These are phyloP conservation scores for Helicostylum pulchrum DNA, from an alignment of 192 early-diverging fungal species.

Conservation along the genomic window DNA sequence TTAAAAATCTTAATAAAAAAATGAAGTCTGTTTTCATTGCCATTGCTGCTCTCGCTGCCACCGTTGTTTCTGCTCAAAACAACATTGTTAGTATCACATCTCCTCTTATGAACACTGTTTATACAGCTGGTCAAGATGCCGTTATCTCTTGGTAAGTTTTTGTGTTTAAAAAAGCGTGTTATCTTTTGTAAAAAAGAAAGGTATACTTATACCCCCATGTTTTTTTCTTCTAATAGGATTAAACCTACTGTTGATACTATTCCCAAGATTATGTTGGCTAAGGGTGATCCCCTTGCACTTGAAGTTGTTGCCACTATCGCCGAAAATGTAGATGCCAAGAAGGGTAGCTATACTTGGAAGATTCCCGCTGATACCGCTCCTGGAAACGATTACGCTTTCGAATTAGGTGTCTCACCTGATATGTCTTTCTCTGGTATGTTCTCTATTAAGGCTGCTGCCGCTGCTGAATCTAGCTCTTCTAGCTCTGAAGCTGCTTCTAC, in stretches of 20 bases:
- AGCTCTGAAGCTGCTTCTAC: slow-evolving; percentile 7
- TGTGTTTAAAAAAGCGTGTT: background rate
- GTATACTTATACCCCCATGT: background rate
- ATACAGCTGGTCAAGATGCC: slow-evolving; percentile 27
- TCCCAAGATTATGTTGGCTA: slow-evolving; percentile 35
- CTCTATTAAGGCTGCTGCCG: slow-evolving; percentile 18
- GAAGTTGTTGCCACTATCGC: slow-evolving; percentile 28
- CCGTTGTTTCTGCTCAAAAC: slow-evolving; percentile 21
- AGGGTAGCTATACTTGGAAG: slow-evolving; percentile 28
- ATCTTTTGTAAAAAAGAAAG: background rate
- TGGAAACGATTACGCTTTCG: slow-evolving; percentile 32
- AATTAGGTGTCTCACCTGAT: slow-evolving; percentile 34
- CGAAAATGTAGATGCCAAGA: slow-evolving; percentile 23
- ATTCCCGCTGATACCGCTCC: slow-evolving; percentile 31
- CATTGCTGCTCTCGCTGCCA: slow-evolving; percentile 17
- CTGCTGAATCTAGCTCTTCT: slow-evolving; percentile 7
- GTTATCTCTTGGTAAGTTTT: slow-evolving; percentile 28
- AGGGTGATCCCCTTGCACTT: slow-evolving; percentile 27
- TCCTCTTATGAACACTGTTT: slow-evolving; percentile 24
- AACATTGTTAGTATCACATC: slow-evolving; percentile 28
- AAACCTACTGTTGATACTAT: slow-evolving; percentile 23
- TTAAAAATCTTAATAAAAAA: background rate
- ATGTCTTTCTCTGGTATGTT: slow-evolving; percentile 31
- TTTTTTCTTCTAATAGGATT: slow-evolving; percentile 11
- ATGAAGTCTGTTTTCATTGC: slow-evolving; percentile 30